phyloP scores from a whole-genome alignment of 805 yeast species.

The Candida pini region DNA sequence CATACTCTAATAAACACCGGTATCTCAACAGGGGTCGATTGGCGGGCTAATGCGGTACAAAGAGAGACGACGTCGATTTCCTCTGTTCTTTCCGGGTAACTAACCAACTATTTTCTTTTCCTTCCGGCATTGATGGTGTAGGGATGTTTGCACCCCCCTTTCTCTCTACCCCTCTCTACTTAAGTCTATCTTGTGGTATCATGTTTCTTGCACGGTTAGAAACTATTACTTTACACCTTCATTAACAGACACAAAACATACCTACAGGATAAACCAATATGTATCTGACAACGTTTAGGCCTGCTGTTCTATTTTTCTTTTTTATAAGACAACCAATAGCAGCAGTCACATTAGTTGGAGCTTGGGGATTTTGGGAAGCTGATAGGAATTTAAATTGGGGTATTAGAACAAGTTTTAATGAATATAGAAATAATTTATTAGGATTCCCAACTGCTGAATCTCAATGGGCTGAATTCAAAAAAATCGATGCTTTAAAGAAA shows the following conservation, averaged over 20 bases:
- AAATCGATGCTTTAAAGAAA: constrained; percentile 27
- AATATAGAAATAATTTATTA: constrained; percentile 23
- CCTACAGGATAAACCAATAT: constrained; percentile 2
- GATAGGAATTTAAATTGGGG: constrained; percentile 30
- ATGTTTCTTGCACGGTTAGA: no score
- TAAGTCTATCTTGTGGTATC: no score
- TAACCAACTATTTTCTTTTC: no score
- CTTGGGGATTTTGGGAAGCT: constrained; percentile 32
- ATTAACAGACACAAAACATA: constrained; percentile 1
- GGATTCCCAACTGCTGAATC: constrained; percentile 30
- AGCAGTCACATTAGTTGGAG: constrained; percentile 26
- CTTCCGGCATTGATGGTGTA: no score
- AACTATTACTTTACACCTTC: no score
- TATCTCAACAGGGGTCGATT: no score
- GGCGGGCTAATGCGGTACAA: no score
- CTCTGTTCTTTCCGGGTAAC: no score
- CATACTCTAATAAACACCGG: no score
- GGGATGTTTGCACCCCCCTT: no score
- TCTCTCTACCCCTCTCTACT: no score
- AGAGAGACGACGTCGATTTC: no score
- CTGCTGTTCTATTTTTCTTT: constrained; percentile 31
- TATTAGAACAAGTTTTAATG: constrained; percentile 23
- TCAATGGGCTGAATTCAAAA: constrained; percentile 26
- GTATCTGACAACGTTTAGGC: constrained; percentile 30
- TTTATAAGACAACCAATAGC: constrained; percentile 33